Evolutionary conservation across 768 basidiomycete genomes (phyloP).

Genomic region (Pleurotus platypus): DNA sequence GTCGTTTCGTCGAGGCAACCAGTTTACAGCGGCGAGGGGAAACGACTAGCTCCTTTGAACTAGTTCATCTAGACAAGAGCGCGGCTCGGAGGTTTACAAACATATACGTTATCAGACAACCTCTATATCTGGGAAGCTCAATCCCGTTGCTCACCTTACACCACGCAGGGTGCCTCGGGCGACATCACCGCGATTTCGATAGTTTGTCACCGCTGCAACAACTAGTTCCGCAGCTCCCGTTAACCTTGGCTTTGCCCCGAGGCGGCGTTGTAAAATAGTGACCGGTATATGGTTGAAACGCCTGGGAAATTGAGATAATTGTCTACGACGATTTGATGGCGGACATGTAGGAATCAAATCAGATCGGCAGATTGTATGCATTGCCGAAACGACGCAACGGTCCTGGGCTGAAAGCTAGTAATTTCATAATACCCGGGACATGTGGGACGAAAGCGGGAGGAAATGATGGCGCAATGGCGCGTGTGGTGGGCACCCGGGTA

Average conservation of each 20-base stretch:
- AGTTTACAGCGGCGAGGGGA: background rate
- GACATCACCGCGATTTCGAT: background rate
- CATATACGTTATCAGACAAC: background rate
- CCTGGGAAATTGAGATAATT: background rate
- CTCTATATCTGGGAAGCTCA: constrained; percentile 1
- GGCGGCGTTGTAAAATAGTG: background rate
- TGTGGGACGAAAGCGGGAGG: background rate
- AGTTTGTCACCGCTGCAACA: background rate
- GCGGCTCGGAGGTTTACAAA: constrained; percentile 3
- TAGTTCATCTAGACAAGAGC: background rate
- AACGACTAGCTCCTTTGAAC: background rate
- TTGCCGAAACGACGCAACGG: constrained; percentile 1
- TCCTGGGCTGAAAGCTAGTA: background rate
- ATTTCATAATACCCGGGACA: constrained; percentile 7
- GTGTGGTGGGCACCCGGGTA: background rate
- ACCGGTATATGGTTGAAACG: background rate
- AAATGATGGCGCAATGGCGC: background rate
- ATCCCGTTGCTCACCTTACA: background rate
- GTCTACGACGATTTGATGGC: constrained; percentile 3
- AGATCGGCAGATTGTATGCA: background rate
- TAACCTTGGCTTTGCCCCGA: background rate
- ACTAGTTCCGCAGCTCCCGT: background rate
- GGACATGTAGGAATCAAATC: constrained; percentile 4
- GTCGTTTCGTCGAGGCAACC: background rate
- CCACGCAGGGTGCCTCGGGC: background rate